Base-by-base conservation (phyloP, 768 basidiomycete genomes). In the Suillus alpinus region DNA sequence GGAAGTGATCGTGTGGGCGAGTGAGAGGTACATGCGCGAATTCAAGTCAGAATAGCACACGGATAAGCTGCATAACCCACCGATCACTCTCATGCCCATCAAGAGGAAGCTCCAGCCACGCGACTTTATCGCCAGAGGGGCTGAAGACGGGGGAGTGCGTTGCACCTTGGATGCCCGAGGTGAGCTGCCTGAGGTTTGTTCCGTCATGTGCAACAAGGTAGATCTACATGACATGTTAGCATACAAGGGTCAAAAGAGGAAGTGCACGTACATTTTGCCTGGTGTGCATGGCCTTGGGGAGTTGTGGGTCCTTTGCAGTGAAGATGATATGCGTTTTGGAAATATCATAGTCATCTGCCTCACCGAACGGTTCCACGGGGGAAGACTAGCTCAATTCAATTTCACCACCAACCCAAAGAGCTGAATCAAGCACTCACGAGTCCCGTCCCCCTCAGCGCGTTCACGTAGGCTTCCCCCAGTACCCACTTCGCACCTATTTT, bases 71-170 rank as follows among this genome's bases (percentile, higher is more conserved):
- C 34, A 29, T 51, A 43, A 59, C 70, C 46, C 61, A 86, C 87
- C 89, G 84, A 74, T 96, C 95, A 56, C 89, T 81, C 74, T 98
- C 95, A 66, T 95, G 89, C 2, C 95, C 95, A 66, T 98, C 94
- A 69, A 89, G 72, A 56, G 88, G 86, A 63, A 95, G 82, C 72
- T 98, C 91, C 41, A 92, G 75, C 95, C 95, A 98, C 1, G 91
- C 94, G 2, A 85, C 86, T 72, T 89, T 89, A 53, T 81, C 81
- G 0, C 89, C 91, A 50, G 84, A 75, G 3, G 75, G 74, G 60
- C 79, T 91, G 71, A 96, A 85, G 7, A 84, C 81, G 0, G 93
- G 89, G n/a, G 76, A 80, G 65, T 84, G 86, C 8, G 86, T 88
- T 18, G 94, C 95, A 36, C 92, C 95, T 73, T 95, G 93, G 49